Percentiles rank a stretch among this genome's conserved stretches.
Evolutionary conservation across 352 stramenopile species (phyloP).

Genomic region (Globisporangium megalacanthum): DNA sequence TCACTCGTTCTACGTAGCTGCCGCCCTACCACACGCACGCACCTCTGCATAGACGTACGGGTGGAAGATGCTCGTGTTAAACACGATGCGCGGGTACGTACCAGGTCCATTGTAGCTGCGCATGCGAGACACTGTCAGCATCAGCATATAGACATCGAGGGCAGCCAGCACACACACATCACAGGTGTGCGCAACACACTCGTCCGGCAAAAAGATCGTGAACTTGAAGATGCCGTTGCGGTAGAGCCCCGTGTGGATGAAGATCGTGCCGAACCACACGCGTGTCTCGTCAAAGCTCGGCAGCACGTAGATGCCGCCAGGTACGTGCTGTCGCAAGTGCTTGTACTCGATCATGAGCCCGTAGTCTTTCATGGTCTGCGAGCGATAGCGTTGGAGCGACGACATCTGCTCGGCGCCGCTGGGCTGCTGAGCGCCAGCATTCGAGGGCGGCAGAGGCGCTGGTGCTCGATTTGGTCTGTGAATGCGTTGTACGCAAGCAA

Average conservation of each 20-base stretch:
- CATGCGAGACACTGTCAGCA: slow-evolving; percentile 13
- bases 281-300: slow-evolving; percentile 90
- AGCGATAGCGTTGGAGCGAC: slow-evolving; percentile 78
- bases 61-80: slow-evolving; percentile 92
- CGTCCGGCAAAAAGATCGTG: slow-evolving; percentile 76
- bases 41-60: slow-evolving; percentile 87
- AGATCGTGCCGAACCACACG: slow-evolving; percentile 94
- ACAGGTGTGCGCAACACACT: slow-evolving; percentile 18
- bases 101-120: slow-evolving; percentile 91
- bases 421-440: slow-evolving; percentile 11
- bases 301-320: slow-evolving; percentile 94
- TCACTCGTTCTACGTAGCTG: no score
- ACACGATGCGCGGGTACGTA: slow-evolving; percentile 91
- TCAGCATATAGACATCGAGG: neutral
- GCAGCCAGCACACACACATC: no score
- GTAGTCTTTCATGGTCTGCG: slow-evolving; percentile 92
- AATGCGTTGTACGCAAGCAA: neutral
- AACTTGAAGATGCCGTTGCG: slow-evolving; percentile 98
- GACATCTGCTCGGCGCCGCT: slow-evolving; percentile 58
- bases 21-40: neutral
- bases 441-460: slow-evolving; percentile 1
- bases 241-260: slow-evolving; percentile 93
- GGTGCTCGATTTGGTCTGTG: neutral
- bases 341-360: slow-evolving; percentile 98
- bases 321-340: slow-evolving; percentile 92